These are phyloP conservation scores for Moesziomyces parantarcticus DNA, from an alignment of 1,284 basidiomycete species.

Conservation along the genomic window DNA sequence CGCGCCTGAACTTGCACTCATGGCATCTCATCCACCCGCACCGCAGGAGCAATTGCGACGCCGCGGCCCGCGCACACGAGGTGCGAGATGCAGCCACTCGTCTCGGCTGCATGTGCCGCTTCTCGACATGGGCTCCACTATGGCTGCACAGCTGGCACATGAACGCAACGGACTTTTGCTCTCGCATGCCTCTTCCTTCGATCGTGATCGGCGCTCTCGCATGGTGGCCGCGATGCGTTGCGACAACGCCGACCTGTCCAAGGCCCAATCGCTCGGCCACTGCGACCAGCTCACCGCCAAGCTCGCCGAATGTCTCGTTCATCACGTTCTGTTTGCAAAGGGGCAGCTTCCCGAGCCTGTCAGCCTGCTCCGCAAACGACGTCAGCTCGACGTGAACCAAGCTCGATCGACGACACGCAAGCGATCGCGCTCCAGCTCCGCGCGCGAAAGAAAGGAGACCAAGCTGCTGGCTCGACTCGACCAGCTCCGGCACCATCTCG, in stretches of 20 bases:
- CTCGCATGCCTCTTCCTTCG: slow-evolving; percentile 3
- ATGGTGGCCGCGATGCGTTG: slow-evolving; percentile 13
- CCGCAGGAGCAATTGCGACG: neutral
- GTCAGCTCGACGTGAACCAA: neutral
- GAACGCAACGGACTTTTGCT: slow-evolving; percentile 26
- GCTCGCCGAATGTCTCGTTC: slow-evolving; percentile 33
- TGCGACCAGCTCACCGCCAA: slow-evolving; percentile 32
- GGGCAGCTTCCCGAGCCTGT: slow-evolving; percentile 49
- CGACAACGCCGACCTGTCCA: slow-evolving; percentile 13
- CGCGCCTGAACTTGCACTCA: neutral
- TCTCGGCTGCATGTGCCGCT: slow-evolving; percentile 15
- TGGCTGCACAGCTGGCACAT: slow-evolving; percentile 28
- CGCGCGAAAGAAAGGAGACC: slow-evolving; percentile 12
- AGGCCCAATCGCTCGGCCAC: slow-evolving; percentile 42
- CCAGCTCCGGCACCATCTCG: slow-evolving; percentile 17
- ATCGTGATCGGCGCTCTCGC: slow-evolving; percentile 3
- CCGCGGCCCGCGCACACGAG: slow-evolving; percentile 8
- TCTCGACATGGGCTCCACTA: slow-evolving; percentile 35
- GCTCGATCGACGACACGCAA: neutral
- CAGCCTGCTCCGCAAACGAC: slow-evolving; percentile 21
- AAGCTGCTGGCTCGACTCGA: slow-evolving; percentile 30
- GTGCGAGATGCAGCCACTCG: slow-evolving; percentile 33
- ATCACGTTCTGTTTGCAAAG: slow-evolving; percentile 48
- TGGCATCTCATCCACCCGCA: neutral
- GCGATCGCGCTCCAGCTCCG: slow-evolving; percentile 5